Conservation (phyloP, 768 basidiomycete genomes). For the Mycena pura region DNA sequence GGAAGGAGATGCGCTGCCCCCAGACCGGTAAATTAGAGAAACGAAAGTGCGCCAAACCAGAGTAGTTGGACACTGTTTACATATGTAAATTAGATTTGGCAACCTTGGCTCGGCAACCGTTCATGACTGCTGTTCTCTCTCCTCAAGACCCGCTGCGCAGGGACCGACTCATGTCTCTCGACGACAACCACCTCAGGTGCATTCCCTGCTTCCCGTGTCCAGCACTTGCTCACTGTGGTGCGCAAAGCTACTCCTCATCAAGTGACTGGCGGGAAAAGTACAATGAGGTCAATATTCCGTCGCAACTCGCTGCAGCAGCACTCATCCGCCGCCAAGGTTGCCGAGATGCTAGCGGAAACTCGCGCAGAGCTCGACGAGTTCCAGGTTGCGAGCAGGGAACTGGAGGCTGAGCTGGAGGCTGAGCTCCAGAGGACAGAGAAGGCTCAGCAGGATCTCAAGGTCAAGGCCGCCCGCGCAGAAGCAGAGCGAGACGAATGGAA, state of each 20-base stretch:
- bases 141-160: slow-evolving; percentile 63
- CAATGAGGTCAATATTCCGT: slow-evolving; percentile 56
- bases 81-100: no score
- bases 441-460: slow-evolving; percentile 79
- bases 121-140: slow-evolving; percentile 72
- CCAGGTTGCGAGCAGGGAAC: slow-evolving; percentile 85
- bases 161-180: slow-evolving; percentile 66
- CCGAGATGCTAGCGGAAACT: slow-evolving; percentile 85
- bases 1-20: slow-evolving; percentile 91
- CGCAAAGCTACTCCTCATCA: slow-evolving; percentile 60
- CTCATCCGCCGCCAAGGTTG: slow-evolving; percentile 48
- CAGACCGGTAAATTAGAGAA: slow-evolving; percentile 81
- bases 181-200: slow-evolving; percentile 72
- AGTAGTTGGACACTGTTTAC: slow-evolving; percentile 49
- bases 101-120: slow-evolving; percentile 8
- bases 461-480: slow-evolving; percentile 74
- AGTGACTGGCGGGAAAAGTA: slow-evolving; percentile 83
- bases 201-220: slow-evolving; percentile 20
- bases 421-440: slow-evolving; percentile 90
- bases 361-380: slow-evolving; percentile 88
- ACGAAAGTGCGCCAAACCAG: slow-evolving; percentile 88
- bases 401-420: slow-evolving; percentile 91
- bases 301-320: background rate
- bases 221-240: slow-evolving; percentile 26
- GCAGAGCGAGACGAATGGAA: slow-evolving; percentile 92